Evolutionary conservation across 225 moss, liverwort and hornwort species (phyloP), one percentile per base, ranked within the genome.

Genomic region (Climacium dendroides): DNA sequence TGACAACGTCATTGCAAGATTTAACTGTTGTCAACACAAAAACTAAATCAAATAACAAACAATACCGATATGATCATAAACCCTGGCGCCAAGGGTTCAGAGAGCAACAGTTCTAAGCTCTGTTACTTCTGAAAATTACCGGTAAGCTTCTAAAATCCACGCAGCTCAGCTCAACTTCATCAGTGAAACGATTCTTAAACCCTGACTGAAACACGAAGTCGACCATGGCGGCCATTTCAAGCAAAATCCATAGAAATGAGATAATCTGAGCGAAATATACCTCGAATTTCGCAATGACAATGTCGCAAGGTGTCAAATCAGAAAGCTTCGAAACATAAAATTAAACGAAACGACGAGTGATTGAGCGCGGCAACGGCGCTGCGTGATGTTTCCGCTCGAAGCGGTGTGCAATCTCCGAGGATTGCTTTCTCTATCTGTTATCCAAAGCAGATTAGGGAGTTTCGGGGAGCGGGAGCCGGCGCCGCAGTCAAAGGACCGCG

Each of bases 341-440:
- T 25, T 47, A 4, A 30, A 80, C 22, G 48, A 39, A 48, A 73
- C 54, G 69, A 52, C 43, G 24, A 65, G 63, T 25, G 52, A 82
- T 63, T 82, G n/a, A 26, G 52, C n/a, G 69, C 37, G 28, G 41
- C 90, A 32, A 28, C 67, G 64, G 50, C 39, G 70, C 81, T 32
- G 10, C 62, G 43, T 53, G 48, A 58, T 67, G 86, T 62, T 79
- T 53, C 83, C 65, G 79, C 85, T 69, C 19, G 53, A 54, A 24
- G 85, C 84, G 73, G 66, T 26, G 78, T 45, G 54, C 63, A 81
- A 89, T 87, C 89, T 63, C 62, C 69, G 26, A 11, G 39, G 91
- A 89, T 89, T 81, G 66, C 89, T 48, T 47, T 41, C 54, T 30
- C 61, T 83, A 91, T 89, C 87, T 57, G 87, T 83, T 89, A 89